A percentile compares a stretch with the other conserved stretches of the same genome.
phyloP scores from a whole-genome alignment of 2,329 filamentous ascomycete genomes.

The Hypoxylon sp. region DNA sequence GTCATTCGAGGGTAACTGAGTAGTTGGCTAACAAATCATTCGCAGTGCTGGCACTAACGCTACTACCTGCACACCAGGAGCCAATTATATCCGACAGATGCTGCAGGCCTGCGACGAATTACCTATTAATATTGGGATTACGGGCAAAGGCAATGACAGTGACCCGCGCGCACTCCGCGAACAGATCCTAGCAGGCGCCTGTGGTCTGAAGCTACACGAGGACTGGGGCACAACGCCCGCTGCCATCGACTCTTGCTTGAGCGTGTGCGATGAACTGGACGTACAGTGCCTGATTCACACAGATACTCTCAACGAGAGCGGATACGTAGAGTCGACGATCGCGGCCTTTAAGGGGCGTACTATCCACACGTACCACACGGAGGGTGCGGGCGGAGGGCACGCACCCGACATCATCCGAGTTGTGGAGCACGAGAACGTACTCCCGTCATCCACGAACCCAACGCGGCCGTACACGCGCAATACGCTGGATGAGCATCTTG shows the following conservation, averaged over 20 bases:
- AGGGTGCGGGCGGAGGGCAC: conserved; percentile 94
- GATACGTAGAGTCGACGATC: conserved; percentile 95
- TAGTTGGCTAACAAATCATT: conserved; percentile 44
- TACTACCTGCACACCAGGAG: conserved; percentile 92
- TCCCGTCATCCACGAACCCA: conserved; percentile 92
- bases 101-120: conserved; percentile 86
- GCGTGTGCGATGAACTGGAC: conserved; percentile 90
- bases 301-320: conserved; percentile 95
- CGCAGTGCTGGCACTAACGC: conserved; percentile 86
- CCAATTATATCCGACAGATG: conserved; percentile 88
- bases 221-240: conserved; percentile 95
- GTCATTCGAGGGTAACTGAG: not conserved
- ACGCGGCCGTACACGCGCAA: conserved; percentile 92
- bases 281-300: conserved; percentile 96
- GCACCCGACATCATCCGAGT: conserved; percentile 96
- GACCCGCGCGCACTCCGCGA: conserved; percentile 79
- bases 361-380: conserved; percentile 97
- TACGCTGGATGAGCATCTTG: conserved; percentile 94
- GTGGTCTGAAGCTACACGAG: conserved; percentile 94
- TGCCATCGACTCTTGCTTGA: conserved; percentile 88
- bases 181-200: conserved; percentile 85
- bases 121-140: conserved; percentile 91
- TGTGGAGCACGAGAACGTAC: conserved; percentile 88
- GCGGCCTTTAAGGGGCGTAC: conserved; percentile 87
- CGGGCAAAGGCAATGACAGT: conserved; percentile 93